Conservation (phyloP, 345 rosid genomes). For the Eucalyptus coolabah region DNA sequence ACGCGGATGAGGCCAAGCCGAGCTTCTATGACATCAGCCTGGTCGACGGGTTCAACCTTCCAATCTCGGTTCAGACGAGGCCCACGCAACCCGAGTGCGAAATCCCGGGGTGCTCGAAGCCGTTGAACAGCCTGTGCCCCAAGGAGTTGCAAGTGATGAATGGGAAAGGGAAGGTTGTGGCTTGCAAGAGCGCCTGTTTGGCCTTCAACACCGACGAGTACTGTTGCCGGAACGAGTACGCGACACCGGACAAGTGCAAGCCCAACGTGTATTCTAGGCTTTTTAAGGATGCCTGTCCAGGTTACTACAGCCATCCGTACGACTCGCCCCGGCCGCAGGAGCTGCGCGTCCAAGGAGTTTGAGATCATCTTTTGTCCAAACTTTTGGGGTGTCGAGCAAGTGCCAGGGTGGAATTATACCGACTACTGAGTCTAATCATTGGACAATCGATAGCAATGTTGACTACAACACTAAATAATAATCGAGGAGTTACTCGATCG, state of each 20-base stretch:
- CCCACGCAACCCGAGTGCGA: slow-evolving; percentile 25
- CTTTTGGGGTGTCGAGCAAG: neutral
- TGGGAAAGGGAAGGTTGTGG: slow-evolving; percentile 40
- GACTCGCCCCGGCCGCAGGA: slow-evolving; percentile 44
- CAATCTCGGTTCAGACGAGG: slow-evolving; percentile 27
- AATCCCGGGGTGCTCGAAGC: slow-evolving; percentile 36
- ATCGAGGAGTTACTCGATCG: too few relatives aligned
- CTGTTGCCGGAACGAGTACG: slow-evolving; percentile 68
- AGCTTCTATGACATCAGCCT: slow-evolving; percentile 63
- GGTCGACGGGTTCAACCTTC: slow-evolving; percentile 76
- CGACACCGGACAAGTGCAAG: slow-evolving; percentile 56
- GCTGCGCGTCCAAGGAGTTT: slow-evolving; percentile 34
- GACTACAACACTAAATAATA: too few relatives aligned
- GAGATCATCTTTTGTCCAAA: slow-evolving; percentile 58
- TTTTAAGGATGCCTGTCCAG: slow-evolving; percentile 74
- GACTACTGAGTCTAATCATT: neutral
- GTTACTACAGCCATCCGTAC: slow-evolving; percentile 49
- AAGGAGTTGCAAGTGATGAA: slow-evolving; percentile 43
- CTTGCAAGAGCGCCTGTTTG: slow-evolving; percentile 84
- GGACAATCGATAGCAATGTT: neutral
- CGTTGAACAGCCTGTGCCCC: slow-evolving; percentile 40
- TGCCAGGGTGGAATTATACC: neutral
- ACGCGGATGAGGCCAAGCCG: slow-evolving; percentile 30
- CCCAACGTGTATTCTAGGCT: slow-evolving; percentile 48
- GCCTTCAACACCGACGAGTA: slow-evolving; percentile 56